phyloP scores from a whole-genome alignment of 176 grass and related monocot species.

The Oryza officinalis region DNA sequence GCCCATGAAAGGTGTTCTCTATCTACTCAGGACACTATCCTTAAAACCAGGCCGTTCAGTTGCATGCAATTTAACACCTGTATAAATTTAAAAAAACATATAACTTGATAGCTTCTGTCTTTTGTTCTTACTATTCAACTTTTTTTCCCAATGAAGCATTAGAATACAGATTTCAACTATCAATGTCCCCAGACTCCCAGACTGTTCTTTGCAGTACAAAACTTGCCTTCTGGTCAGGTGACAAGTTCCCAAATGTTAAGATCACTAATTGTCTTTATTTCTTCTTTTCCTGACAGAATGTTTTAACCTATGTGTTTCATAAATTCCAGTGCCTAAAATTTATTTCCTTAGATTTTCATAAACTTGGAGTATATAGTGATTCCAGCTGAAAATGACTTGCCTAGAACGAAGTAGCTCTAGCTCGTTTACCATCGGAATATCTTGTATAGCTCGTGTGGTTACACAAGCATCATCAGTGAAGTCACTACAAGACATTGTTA shows the following conservation, averaged over 20 bases:
- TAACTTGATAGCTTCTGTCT: neutral
- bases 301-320: neutral
- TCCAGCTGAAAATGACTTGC: neutral
- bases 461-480: slow-evolving; percentile 26
- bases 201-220: neutral
- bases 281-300: neutral
- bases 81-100: slow-evolving; percentile 10
- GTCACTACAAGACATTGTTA: slow-evolving; percentile 24
- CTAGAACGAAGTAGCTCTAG: slow-evolving; percentile 2
- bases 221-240: slow-evolving; percentile 6
- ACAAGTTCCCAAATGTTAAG: neutral
- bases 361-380: neutral
- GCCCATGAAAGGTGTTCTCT: neutral
- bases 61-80: slow-evolving; percentile 5
- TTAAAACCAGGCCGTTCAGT: neutral
- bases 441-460: neutral
- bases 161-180: neutral
- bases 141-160: neutral
- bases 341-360: neutral
- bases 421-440: neutral
- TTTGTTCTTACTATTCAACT: neutral
- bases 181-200: neutral
- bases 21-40: slow-evolving; percentile 14
- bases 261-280: neutral
- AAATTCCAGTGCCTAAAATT: neutral